These are phyloP conservation scores for Leccinum obscurum DNA, from an alignment of 768 basidiomycete species.

Conservation along the genomic window DNA sequence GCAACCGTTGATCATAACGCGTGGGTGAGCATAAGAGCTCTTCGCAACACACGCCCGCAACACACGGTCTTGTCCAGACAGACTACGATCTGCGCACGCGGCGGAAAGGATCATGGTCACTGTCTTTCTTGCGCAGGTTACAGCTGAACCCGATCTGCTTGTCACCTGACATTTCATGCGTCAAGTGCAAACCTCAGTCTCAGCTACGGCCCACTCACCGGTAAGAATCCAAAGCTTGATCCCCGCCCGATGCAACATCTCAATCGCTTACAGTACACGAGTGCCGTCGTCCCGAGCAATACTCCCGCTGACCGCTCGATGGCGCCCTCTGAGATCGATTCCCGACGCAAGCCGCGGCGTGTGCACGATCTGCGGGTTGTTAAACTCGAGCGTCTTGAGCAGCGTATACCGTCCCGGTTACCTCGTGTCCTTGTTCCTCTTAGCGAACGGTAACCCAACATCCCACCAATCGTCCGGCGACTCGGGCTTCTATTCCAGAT, in stretches of 20 bases:
- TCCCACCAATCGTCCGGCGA: conserved; percentile 82
- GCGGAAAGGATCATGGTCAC: no score
- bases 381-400: conserved; percentile 88
- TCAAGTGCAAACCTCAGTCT: no score
- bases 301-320: conserved; percentile 76
- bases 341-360: conserved; percentile 76
- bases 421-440: conserved; percentile 71
- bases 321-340: conserved; percentile 81
- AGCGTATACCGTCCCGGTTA: conserved; percentile 80
- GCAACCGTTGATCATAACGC: no score
- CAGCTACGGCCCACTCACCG: conserved; percentile 42
- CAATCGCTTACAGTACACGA: conserved; percentile 96
- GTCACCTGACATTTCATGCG: no score
- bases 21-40: no score
- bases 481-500: conserved; percentile 91
- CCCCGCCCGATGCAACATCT: conserved; percentile 85
- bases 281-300: conserved; percentile 89
- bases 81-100: no score
- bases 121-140: no score
- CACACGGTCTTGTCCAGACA: no score
- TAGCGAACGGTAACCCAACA: conserved; percentile 88
- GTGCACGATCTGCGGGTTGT: conserved; percentile 86
- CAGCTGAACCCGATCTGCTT: no score
- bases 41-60: no score
- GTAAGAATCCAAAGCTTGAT: conserved; percentile 88